Evolutionary conservation across 305 asterid species (phyloP).

Genomic region (Nicotiana rustica): DNA sequence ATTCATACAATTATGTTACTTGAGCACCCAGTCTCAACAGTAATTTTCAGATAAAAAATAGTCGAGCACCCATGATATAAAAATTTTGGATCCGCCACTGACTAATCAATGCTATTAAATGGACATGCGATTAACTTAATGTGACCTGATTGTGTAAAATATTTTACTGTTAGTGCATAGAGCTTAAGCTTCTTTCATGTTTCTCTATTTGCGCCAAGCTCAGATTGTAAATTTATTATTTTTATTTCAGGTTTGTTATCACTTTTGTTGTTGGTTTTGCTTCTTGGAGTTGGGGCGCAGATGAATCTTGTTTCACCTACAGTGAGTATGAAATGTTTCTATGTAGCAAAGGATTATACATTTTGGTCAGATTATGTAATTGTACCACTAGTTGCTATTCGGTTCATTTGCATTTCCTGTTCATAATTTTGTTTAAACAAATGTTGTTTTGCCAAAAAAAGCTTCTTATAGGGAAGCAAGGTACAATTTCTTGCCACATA

Average conservation of each 20-base stretch:
- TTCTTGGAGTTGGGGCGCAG: slow-evolving; percentile 74
- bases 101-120: too few species aligned
- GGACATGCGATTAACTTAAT: too few species aligned
- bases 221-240: neutral
- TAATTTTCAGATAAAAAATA: too few species aligned
- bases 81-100: too few species aligned
- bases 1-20: too few species aligned
- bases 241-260: slow-evolving; percentile 57
- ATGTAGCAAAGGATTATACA: neutral
- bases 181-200: neutral
- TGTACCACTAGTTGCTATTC: neutral
- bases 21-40: too few species aligned
- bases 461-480: neutral
- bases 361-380: neutral
- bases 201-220: neutral
- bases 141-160: too few species aligned
- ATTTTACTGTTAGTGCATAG: too few species aligned
- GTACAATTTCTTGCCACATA: neutral
- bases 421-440: neutral
- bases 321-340: slow-evolving; percentile 50
- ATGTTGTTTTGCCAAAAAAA: neutral
- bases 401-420: slow-evolving; percentile 3
- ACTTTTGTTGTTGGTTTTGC: slow-evolving; percentile 60
- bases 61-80: too few species aligned
- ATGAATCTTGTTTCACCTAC: slow-evolving; percentile 70